Evolutionary conservation across 306 rosid species (phyloP).

Genomic region (Myrica gale): DNA sequence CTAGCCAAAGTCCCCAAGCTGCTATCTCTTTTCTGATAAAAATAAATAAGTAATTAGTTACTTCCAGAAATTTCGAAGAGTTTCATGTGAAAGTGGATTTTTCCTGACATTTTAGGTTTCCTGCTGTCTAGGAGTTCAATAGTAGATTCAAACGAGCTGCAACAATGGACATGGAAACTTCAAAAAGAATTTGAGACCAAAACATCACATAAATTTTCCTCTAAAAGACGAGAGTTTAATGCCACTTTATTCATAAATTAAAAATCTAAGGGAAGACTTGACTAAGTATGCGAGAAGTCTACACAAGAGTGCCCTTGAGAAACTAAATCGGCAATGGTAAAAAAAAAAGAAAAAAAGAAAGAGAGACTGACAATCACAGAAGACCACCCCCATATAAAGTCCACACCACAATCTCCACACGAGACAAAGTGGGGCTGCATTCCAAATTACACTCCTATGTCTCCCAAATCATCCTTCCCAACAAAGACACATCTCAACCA

Average conservation of each 20-base stretch:
- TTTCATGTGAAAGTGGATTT: neutral
- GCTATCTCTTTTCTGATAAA: conserved; percentile 85
- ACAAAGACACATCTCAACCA: neutral
- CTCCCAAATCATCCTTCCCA: no score
- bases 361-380: no score
- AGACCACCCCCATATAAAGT: no score
- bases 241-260: conserved; percentile 1
- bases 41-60: conserved; percentile 26
- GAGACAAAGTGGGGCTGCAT: no score
- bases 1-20: conserved; percentile 53
- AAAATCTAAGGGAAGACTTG: neutral
- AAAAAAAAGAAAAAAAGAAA: no score
- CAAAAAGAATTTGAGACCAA: neutral
- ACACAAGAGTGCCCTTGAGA: no score
- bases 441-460: no score
- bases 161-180: neutral
- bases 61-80: neutral
- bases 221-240: neutral
- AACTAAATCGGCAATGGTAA: no score
- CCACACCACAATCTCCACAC: no score
- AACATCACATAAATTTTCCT: neutral
- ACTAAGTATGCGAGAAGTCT: neutral
- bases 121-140: neutral
- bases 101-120: neutral
- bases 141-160: neutral